Base-by-base conservation (phyloP, 192 early-diverging fungal genomes). In the Backusella circina region DNA sequence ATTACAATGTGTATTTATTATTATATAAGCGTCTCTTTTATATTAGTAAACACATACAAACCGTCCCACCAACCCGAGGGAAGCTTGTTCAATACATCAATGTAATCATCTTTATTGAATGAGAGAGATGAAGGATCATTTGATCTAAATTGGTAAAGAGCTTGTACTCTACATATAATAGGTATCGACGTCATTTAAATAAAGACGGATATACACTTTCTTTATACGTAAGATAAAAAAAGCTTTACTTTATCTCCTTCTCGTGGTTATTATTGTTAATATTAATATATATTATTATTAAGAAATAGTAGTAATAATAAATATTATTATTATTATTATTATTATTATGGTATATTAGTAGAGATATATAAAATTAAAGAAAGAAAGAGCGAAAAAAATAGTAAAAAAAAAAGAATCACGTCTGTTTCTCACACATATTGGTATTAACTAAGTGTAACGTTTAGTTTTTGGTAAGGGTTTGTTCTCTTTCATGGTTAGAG, bases 51-150 rank as follows among this genome's bases (percentile, higher is more conserved):
- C 21, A 86, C 86, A 79, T 90, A 72, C 80, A 91, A 80, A 21
- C 97, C 97, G 75, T 97, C 95, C 97, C 97, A 99, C 97, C 97
- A 99, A 15, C 96, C 97, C 1, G 94, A 94, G 72, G 93, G 90
- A 35, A 98, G 90, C 72, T 93, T 93, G 12, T 90, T 93, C 4
- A 97, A 84, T 8, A 99, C 97, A 73, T 95, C 91, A 81, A 99
- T 96, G 70, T 93, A 81, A 78, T 98, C 95, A 71, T 91, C 95
- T 75, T 90, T 87, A 57, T 87, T 87, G 81, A 99, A 97, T 9
- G 91, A 85, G 50, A 99, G 91, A 38, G 89, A 90, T 44, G 93
- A 91, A 41, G 88, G 80, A 73, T 96, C 95, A 26, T 88, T 85
- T 50, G 92, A 93, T 67, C 88, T 81, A 84, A 95, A 99, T 82